phyloP scores from a whole-genome alignment of 2,329 filamentous ascomycete genomes.

The Phoma sp. region DNA sequence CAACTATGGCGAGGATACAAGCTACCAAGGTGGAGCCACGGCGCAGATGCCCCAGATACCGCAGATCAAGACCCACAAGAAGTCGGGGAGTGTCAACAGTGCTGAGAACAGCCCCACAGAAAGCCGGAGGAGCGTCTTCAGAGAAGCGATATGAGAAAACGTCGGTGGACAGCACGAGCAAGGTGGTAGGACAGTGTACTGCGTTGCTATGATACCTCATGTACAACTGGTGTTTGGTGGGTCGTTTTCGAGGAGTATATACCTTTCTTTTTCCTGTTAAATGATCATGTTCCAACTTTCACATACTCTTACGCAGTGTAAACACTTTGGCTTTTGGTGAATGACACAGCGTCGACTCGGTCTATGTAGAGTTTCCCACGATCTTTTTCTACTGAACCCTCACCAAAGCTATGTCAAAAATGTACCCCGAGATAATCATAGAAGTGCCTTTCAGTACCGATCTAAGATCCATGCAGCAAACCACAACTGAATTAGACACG shows the following conservation, averaged over 20 bases:
- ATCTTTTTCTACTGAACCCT: too few relatives aligned
- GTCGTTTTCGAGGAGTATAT: not conserved
- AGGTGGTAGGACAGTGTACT: not conserved
- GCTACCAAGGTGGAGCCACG: slow-evolving; percentile 46
- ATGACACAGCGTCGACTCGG: too few relatives aligned
- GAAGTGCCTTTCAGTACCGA: too few relatives aligned
- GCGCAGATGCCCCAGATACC: slow-evolving; percentile 50
- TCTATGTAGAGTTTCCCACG: too few relatives aligned
- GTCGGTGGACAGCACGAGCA: not conserved
- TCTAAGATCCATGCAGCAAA: too few relatives aligned
- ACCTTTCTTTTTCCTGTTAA: too few relatives aligned
- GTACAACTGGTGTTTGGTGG: slow-evolving; percentile 4
- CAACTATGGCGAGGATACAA: slow-evolving; percentile 57
- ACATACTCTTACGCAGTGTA: too few relatives aligned
- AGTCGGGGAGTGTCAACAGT: slow-evolving; percentile 41
- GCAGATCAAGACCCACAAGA: slow-evolving; percentile 33
- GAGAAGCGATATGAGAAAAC: slow-evolving; percentile 65
- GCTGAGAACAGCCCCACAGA: slow-evolving; percentile 66
- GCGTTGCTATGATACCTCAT: slow-evolving; percentile 10
- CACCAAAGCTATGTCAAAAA: too few relatives aligned
- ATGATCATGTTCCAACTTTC: too few relatives aligned
- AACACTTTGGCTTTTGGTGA: too few relatives aligned
- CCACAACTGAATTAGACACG: too few relatives aligned
- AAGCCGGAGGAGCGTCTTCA: slow-evolving; percentile 70
- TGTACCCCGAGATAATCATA: too few relatives aligned